phyloP scores from a whole-genome alignment of 2,329 filamentous ascomycete species.

The Scytalidium sp. region DNA sequence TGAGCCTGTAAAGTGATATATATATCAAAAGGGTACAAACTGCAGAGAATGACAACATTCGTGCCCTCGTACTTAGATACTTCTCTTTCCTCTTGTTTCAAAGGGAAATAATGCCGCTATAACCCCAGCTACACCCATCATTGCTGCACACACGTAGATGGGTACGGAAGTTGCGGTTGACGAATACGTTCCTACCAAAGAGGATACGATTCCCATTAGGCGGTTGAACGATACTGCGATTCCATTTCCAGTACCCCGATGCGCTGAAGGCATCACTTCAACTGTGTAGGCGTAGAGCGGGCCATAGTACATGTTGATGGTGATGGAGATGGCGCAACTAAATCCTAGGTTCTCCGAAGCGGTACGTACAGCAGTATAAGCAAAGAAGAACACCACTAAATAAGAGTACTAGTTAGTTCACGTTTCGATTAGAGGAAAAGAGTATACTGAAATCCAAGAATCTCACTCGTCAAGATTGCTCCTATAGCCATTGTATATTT shows the following conservation, averaged over 20 bases:
- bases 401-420: constrained; percentile 6
- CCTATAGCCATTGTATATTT: constrained; percentile 65
- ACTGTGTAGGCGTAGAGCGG: constrained; percentile 64
- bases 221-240: constrained; percentile 69
- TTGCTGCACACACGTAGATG: constrained; percentile 65
- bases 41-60: too few relatives aligned
- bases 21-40: too few relatives aligned
- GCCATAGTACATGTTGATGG: constrained; percentile 70
- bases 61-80: constrained; percentile 41
- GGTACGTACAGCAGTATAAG: constrained; percentile 66
- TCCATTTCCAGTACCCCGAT: constrained; percentile 72
- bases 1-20: too few relatives aligned
- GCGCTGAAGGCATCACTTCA: constrained; percentile 62
- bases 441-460: background rate
- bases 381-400: constrained; percentile 66
- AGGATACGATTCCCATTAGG: constrained; percentile 71
- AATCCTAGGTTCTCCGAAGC: constrained; percentile 64
- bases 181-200: constrained; percentile 61
- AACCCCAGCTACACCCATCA: constrained; percentile 60
- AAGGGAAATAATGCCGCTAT: constrained; percentile 60
- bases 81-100: constrained; percentile 60
- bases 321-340: constrained; percentile 65
- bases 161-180: constrained; percentile 60
- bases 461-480: constrained; percentile 53
- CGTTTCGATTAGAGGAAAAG: background rate